A percentile compares a stretch with the other conserved stretches of the same genome.
phyloP scores from a whole-genome alignment of 208 protist species.

The Strigomonas galati region DNA sequence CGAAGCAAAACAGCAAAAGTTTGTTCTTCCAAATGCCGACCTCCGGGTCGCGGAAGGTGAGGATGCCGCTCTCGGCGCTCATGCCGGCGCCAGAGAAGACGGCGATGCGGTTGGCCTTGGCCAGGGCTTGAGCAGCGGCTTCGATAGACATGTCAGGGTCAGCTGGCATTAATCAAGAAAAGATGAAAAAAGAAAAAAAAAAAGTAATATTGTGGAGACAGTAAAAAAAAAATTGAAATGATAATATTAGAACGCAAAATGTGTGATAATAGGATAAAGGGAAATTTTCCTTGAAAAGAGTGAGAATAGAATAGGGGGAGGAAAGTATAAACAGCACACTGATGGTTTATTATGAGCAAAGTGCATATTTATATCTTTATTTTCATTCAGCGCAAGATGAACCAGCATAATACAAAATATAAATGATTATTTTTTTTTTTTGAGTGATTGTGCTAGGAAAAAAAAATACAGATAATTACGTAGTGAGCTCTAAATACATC shows the following conservation, averaged over 20 bases:
- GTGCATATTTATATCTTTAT: not conserved
- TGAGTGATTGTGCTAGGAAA: not conserved
- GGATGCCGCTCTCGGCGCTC: constrained; percentile 44
- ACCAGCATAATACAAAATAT: constrained; percentile 11
- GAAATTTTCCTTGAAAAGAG: no score
- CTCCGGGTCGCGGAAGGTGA: constrained; percentile 36
- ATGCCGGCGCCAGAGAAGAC: constrained; percentile 50
- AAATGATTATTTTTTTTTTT: constrained; percentile 3
- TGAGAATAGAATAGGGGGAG: no score
- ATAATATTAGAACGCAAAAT: not conserved
- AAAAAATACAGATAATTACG: constrained; percentile 6
- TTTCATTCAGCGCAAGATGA: not conserved
- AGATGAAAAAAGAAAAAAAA: constrained; percentile 12
- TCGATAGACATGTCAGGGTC: not conserved
- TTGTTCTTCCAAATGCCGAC: constrained; percentile 34
- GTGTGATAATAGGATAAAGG: not conserved
- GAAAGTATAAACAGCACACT: not conserved
- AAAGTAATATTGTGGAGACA: not conserved
- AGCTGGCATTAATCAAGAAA: constrained; percentile 1
- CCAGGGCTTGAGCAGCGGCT: constrained; percentile 13
- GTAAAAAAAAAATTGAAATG: not conserved
- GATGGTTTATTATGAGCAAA: not conserved
- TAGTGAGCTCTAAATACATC: not conserved
- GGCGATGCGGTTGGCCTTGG: constrained; percentile 16
- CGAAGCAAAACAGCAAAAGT: constrained; percentile 21